A percentile compares a stretch with the other conserved stretches of the same genome.
phyloP scores from a whole-genome alignment of 306 rosid species.

The Rubus idaeus region DNA sequence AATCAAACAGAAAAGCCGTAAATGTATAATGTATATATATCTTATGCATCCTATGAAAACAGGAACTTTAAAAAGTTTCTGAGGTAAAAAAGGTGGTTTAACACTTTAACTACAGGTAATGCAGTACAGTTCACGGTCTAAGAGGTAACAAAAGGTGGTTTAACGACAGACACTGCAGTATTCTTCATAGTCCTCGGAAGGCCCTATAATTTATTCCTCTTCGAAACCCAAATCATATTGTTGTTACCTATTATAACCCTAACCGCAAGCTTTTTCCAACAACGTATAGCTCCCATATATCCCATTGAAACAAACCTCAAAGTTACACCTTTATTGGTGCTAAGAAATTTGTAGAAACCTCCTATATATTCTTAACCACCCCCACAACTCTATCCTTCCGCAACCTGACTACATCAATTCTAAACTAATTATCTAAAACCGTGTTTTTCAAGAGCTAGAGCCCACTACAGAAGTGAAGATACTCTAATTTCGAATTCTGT shows the following conservation, averaged over 20 bases:
- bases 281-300: not conserved
- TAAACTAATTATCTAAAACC: not conserved
- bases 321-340: not conserved
- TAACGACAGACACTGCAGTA: not conserved
- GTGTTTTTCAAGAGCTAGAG: not conserved
- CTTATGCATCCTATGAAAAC: not conserved
- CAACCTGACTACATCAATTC: not conserved
- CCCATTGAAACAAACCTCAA: not conserved
- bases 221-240: not conserved
- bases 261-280: not conserved
- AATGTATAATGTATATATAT: not conserved
- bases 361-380: not conserved
- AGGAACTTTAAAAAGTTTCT: not conserved
- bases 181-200: too few species aligned
- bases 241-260: not conserved
- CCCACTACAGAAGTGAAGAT: not conserved
- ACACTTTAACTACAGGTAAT: not conserved
- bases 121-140: not conserved
- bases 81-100: not conserved
- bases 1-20: conserved; percentile 6
- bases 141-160: not conserved
- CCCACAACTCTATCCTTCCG: not conserved
- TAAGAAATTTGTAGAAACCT: not conserved
- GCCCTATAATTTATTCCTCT: too few species aligned
- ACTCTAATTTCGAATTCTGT: not conserved